phyloP scores from a whole-genome alignment of 2,329 filamentous ascomycete species.

The Hortaea sp. region DNA sequence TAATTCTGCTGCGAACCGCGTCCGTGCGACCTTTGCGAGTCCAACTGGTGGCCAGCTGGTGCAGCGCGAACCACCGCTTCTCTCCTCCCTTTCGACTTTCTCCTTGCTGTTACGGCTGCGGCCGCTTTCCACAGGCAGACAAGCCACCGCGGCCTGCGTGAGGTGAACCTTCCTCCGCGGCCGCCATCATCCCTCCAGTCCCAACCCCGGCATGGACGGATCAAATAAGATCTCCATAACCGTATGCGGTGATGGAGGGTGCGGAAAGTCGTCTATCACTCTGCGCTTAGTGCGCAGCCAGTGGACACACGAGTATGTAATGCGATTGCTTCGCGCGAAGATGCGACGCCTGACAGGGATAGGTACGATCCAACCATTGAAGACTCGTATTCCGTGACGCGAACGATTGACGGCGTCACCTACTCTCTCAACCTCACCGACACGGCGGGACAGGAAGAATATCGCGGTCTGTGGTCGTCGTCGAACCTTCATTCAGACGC shows the following conservation, averaged over 20 bases:
- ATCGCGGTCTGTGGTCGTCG: constrained; percentile 74
- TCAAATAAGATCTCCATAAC: constrained; percentile 53
- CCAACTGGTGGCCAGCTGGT: neutral
- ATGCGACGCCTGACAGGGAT: neutral
- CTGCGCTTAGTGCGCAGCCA: constrained; percentile 70
- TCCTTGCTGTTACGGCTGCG: constrained; percentile 1
- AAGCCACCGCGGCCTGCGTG: neutral
- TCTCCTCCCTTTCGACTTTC: neutral
- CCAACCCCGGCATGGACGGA: constrained; percentile 30
- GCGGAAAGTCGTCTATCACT: constrained; percentile 70
- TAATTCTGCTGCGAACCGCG: constrained; percentile 2
- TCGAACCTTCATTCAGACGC: constrained; percentile 71
- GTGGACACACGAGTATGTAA: constrained; percentile 62
- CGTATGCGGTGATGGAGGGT: constrained; percentile 77
- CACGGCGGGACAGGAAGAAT: constrained; percentile 84
- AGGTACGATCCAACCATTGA: constrained; percentile 31
- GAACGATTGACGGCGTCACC: constrained; percentile 63
- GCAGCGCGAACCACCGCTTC: neutral
- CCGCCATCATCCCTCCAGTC: no score
- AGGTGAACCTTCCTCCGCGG: neutral
- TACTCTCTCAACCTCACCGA: constrained; percentile 74
- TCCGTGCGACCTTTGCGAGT: constrained; percentile 2
- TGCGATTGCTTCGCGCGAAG: neutral
- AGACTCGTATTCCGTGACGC: constrained; percentile 76
- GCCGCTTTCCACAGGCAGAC: neutral